These are phyloP conservation scores for Dactylonectria estremocensis DNA, from an alignment of 2,329 filamentous ascomycete species.

Conservation along the genomic window DNA sequence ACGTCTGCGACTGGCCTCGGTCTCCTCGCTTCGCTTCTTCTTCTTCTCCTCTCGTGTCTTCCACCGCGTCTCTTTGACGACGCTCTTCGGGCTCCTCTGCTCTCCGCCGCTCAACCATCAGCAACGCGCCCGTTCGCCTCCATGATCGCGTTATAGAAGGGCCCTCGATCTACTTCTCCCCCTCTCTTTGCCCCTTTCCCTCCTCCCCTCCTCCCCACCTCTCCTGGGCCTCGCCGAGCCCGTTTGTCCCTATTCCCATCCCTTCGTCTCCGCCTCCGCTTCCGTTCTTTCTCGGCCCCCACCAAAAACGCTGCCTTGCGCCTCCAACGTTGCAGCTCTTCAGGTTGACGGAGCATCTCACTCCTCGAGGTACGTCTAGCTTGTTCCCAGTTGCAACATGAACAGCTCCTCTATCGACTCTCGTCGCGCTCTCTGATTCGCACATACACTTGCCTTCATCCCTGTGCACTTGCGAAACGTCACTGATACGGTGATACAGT, in stretches of 20 bases:
- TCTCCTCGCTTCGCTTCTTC: constrained; percentile 29
- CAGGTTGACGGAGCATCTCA: background rate
- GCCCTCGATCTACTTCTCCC: constrained; percentile 40
- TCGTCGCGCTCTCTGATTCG: constrained; percentile 5
- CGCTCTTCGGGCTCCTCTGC: constrained; percentile 30
- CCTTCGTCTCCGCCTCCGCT: constrained; percentile 24
- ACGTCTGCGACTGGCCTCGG: constrained; percentile 30
- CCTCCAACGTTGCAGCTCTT: constrained; percentile 10
- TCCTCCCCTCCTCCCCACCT: constrained; percentile 17
- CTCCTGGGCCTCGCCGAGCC: background rate
- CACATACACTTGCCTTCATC: background rate
- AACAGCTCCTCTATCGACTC: background rate
- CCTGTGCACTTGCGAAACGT: constrained; percentile 5
- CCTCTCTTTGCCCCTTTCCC: constrained; percentile 33
- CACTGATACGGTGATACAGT: constrained; percentile 2
- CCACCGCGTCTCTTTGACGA: constrained; percentile 41
- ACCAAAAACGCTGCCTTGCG: constrained; percentile 22
- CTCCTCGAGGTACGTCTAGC: constrained; percentile 10
- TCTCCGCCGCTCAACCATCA: constrained; percentile 10
- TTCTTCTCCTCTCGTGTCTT: constrained; percentile 24
- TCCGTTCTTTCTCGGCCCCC: constrained; percentile 2
- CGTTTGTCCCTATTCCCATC: constrained; percentile 10
- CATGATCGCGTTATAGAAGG: constrained; percentile 57
- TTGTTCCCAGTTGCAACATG: background rate
- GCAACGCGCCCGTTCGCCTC: constrained; percentile 37